Percentiles rank a stretch among this genome's conserved stretches.
These are phyloP conservation scores for Diaporthe sp. DNA, from an alignment of 2,329 filamentous ascomycete genomes.

Conservation along the genomic window DNA sequence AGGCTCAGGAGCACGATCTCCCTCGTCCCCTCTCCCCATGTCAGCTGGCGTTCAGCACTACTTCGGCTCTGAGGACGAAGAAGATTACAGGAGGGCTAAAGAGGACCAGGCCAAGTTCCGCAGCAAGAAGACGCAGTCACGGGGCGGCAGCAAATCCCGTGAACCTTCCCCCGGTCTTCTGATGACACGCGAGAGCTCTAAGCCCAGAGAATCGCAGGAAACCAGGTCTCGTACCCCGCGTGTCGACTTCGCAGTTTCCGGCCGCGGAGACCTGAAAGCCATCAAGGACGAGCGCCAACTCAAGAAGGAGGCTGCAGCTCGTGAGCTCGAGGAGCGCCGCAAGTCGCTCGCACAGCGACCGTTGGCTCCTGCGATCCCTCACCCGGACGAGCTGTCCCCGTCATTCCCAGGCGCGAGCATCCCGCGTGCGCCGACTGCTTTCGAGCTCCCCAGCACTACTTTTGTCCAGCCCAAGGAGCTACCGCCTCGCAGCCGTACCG, in stretches of 20 bases:
- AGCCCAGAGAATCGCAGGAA: constrained; percentile 43
- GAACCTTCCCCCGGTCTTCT: constrained; percentile 41
- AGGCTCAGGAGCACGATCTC: constrained; percentile 73
- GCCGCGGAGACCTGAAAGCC: constrained; percentile 64
- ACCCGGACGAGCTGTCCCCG: constrained; percentile 69
- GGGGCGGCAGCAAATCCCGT: constrained; percentile 35
- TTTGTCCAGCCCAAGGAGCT: constrained; percentile 54
- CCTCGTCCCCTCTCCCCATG: constrained; percentile 84
- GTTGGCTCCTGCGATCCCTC: constrained; percentile 82
- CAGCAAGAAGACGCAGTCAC: constrained; percentile 56
- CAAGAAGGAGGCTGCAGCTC: constrained; percentile 80
- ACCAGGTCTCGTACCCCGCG: constrained; percentile 44
- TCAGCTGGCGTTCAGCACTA: constrained; percentile 64
- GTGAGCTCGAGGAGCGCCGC: constrained; percentile 88
- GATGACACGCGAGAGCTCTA: constrained; percentile 40
- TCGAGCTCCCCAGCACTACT: constrained; percentile 57
- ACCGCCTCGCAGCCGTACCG: constrained; percentile 71
- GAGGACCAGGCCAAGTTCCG: constrained; percentile 67
- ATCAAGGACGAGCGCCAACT: constrained; percentile 70
- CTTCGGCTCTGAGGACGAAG: constrained; percentile 73
- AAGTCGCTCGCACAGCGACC: constrained; percentile 85
- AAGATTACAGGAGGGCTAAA: constrained; percentile 64
- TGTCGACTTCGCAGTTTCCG: constrained; percentile 52
- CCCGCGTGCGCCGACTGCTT: constrained; percentile 42
- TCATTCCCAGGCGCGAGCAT: constrained; percentile 40